Evolutionary conservation across 306 rosid genomes (phyloP).

Genomic region (apple (Malus domestica)): DNA sequence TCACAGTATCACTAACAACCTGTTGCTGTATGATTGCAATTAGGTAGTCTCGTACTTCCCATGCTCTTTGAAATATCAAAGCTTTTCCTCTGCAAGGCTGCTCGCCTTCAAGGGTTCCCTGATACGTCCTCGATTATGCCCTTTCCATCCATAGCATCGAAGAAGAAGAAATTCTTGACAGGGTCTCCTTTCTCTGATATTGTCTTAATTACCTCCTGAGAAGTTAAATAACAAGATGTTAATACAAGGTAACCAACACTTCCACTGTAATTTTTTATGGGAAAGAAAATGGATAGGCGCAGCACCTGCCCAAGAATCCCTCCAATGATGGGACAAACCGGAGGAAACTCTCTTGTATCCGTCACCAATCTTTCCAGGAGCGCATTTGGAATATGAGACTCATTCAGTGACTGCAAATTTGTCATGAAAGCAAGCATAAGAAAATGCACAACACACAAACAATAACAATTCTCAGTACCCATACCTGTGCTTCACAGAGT

Average conservation of each 20-base stretch:
- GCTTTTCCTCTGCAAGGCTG: background rate
- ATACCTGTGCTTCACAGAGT: constrained; percentile 65
- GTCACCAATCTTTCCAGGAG: constrained; percentile 71
- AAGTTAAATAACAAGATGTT: constrained; percentile 1
- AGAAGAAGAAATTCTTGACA: constrained; percentile 72
- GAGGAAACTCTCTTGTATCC: constrained; percentile 69
- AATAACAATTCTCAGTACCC: constrained; percentile 2
- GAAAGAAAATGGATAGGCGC: background rate
- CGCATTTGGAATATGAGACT: constrained; percentile 57
- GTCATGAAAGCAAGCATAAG: constrained; percentile 12
- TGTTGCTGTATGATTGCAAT: background rate
- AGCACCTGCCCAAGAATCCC: constrained; percentile 95
- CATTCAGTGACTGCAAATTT: constrained; percentile 56
- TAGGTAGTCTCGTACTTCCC: background rate
- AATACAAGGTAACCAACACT: background rate
- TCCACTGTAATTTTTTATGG: background rate
- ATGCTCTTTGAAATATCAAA: background rate
- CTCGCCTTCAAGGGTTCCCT: constrained; percentile 13
- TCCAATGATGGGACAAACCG: constrained; percentile 86
- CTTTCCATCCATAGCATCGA: constrained; percentile 82
- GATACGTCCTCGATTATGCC: constrained; percentile 78
- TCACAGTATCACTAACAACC: background rate
- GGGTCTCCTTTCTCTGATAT: constrained; percentile 92
- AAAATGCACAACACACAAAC: constrained; percentile 5
- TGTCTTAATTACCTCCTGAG: constrained; percentile 90